phyloP scores from a whole-genome alignment of 2,329 filamentous ascomycete genomes.

The Cryphonectria naterciae region DNA sequence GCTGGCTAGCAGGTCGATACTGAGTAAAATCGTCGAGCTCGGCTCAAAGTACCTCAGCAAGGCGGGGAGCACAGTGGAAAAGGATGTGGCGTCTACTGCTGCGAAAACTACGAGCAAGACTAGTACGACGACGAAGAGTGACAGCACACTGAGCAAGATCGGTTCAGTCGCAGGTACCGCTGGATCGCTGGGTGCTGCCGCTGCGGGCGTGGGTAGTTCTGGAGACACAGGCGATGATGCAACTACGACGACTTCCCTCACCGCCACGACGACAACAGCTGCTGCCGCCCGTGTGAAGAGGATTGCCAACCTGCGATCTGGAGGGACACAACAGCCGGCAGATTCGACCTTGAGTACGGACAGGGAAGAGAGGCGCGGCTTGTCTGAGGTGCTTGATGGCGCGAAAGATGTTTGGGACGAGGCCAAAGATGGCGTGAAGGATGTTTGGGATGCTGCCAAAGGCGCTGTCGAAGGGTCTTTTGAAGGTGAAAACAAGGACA shows the following conservation, averaged over 20 bases:
- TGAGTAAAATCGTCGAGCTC: background rate
- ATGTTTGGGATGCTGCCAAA: background rate
- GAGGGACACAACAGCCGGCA: background rate
- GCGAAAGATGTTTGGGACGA: background rate
- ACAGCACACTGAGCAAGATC: background rate
- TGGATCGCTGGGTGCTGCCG: background rate
- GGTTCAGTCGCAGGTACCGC: background rate
- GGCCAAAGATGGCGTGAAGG: background rate
- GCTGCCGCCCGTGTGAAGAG: background rate
- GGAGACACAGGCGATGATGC: background rate
- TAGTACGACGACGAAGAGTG: background rate
- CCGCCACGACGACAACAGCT: background rate
- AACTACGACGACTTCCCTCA: background rate
- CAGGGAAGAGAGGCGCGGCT: background rate
- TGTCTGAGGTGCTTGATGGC: background rate
- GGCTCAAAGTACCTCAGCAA: background rate
- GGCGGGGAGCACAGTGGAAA: background rate
- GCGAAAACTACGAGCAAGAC: background rate
- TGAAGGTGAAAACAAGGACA: background rate
- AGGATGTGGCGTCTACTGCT: background rate
- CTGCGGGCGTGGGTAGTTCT: background rate
- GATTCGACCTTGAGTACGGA: background rate
- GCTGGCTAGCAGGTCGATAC: background rate
- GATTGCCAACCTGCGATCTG: background rate
- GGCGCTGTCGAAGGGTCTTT: background rate